These are phyloP conservation scores for Tetrapisispora nanseiensis DNA, from an alignment of 805 yeast genomes.

Conservation along the genomic window DNA sequence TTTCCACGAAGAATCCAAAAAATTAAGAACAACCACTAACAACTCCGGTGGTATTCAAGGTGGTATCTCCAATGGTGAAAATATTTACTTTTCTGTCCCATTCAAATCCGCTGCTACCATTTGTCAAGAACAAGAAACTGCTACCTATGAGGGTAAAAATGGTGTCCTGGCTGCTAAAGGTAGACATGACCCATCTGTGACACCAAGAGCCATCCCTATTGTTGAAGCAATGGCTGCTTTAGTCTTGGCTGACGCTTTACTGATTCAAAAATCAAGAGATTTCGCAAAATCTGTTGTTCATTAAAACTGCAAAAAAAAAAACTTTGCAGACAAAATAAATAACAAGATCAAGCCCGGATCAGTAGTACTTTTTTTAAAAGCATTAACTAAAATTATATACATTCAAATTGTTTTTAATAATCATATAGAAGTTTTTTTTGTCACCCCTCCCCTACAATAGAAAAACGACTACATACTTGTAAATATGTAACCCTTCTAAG, in stretches of 20 bases:
- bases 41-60: conserved; percentile 97
- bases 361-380: no score
- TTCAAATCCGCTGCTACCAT: conserved; percentile 98
- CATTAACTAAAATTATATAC: no score
- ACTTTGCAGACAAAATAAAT: no score
- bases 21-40: conserved; percentile 79
- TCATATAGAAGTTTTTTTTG: no score
- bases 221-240: conserved; percentile 98
- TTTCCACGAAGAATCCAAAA: conserved; percentile 47
- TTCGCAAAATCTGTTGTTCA: conserved; percentile 33
- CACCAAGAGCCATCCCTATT: conserved; percentile 96
- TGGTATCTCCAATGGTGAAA: conserved; percentile 94
- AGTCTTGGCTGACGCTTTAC: conserved; percentile 74
- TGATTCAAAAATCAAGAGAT: conserved; percentile 82
- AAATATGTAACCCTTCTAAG: no score
- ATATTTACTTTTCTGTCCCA: conserved; percentile 88
- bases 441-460: no score
- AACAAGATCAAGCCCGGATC: no score
- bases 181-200: conserved; percentile 97
- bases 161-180: conserved; percentile 94
- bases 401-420: no score
- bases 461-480: no score
- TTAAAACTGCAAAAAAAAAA: no score
- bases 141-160: conserved; percentile 76
- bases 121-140: conserved; percentile 82